Conservation (phyloP, 345 rosid species). For the Salix viminalis region DNA sequence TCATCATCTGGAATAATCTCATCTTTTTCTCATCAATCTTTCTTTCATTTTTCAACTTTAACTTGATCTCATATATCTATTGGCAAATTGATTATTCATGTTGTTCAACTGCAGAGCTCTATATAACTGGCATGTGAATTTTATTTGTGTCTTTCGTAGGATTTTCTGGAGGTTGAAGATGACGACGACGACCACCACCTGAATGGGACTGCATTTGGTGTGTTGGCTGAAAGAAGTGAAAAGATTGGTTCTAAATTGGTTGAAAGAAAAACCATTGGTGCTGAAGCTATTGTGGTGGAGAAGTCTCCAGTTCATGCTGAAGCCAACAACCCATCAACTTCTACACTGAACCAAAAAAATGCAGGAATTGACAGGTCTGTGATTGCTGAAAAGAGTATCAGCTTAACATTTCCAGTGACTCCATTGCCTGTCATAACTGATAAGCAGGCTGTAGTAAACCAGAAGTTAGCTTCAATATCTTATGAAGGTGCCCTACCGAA, state of each 20-base stretch:
- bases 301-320: constrained; percentile 33
- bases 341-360: constrained; percentile 31
- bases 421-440: constrained; percentile 28
- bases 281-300: constrained; percentile 34
- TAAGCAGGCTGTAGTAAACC: constrained; percentile 26
- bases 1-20: neutral
- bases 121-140: neutral
- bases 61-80: neutral
- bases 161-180: constrained; percentile 68
- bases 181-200: constrained; percentile 44
- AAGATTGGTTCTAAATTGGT: constrained; percentile 25
- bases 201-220: constrained; percentile 27
- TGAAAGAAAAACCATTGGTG: constrained; percentile 30
- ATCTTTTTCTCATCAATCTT: neutral
- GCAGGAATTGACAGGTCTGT: constrained; percentile 32
- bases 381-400: constrained; percentile 33
- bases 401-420: constrained; percentile 22
- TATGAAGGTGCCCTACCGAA: constrained; percentile 20
- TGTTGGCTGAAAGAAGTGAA: constrained; percentile 28
- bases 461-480: constrained; percentile 29
- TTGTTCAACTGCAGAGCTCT: neutral
- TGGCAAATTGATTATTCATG: neutral
- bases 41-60: neutral
- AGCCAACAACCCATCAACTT: constrained; percentile 23
- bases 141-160: constrained; percentile 38